These are phyloP conservation scores for Sporisorium exsertum DNA, from an alignment of 1,284 basidiomycete genomes.

Conservation along the genomic window DNA sequence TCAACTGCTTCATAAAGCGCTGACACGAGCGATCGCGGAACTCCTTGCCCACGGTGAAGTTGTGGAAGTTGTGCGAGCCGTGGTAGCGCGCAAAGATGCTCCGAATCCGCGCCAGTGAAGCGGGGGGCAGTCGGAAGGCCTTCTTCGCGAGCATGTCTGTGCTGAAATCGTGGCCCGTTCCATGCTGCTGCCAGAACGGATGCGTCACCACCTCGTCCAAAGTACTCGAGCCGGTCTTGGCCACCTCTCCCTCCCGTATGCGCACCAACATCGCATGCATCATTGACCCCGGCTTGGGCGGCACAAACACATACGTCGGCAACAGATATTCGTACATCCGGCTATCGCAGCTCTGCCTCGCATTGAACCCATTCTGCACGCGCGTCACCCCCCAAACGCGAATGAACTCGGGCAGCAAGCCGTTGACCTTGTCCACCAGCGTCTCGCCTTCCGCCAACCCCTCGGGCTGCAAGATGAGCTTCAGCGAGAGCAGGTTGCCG, in stretches of 20 bases:
- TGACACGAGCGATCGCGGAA: slow-evolving; percentile 84
- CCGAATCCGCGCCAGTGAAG: slow-evolving; percentile 53
- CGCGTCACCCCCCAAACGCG: slow-evolving; percentile 91
- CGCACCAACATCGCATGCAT: slow-evolving; percentile 63
- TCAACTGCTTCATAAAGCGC: slow-evolving; percentile 72
- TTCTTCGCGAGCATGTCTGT: slow-evolving; percentile 62
- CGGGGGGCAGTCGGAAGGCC: slow-evolving; percentile 49
- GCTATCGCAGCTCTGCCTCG: slow-evolving; percentile 80
- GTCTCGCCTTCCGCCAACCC: slow-evolving; percentile 44
- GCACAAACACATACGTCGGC: slow-evolving; percentile 91
- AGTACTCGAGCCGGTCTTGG: slow-evolving; percentile 20
- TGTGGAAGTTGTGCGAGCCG: slow-evolving; percentile 83
- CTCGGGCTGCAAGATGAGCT: slow-evolving; percentile 71
- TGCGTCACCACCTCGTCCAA: slow-evolving; percentile 54
- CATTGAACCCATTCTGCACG: slow-evolving; percentile 92
- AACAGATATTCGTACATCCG: slow-evolving; percentile 97
- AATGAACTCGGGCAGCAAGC: slow-evolving; percentile 87
- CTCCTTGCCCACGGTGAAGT: slow-evolving; percentile 91
- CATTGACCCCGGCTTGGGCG: slow-evolving; percentile 78
- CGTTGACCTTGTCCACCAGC: slow-evolving; percentile 83
- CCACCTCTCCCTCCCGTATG: slow-evolving; percentile 23
- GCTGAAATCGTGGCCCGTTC: slow-evolving; percentile 40
- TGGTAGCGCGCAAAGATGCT: slow-evolving; percentile 50
- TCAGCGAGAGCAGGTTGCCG: slow-evolving; percentile 79
- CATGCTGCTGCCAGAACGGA: slow-evolving; percentile 63